Evolutionary conservation across 495 filamentous ascomycete species (phyloP), one percentile per base, ranked within the genome.

Genomic region (Thozetella sp.): DNA sequence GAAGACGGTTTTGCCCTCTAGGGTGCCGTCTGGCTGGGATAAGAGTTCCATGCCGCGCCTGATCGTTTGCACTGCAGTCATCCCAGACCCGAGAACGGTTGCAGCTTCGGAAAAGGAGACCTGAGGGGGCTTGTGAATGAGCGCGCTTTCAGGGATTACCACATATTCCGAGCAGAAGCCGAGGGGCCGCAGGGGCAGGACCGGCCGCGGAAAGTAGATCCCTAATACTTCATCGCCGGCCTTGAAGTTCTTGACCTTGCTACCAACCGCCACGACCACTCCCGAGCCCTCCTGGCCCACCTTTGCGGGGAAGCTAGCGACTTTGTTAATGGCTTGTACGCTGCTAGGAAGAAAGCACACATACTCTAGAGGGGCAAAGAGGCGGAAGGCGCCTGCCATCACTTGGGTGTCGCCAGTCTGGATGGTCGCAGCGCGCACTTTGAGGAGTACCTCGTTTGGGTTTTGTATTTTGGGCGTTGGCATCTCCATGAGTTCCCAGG

Each of bases 1-100:
- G 59, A 82, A 82, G 2, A 84, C 81, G 15, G 81, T 85, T 71
- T 86, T 87, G 6, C 82, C 83, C 24, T 74, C 69, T 43, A 83
- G 62, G 10, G 55, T 69, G 51, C 51, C 76, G 40, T 62, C 64
- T 30, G 67, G 64, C 69, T 76, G 72, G 30, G 77, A 75, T 25
- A 74, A 55, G 17, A 62, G 26, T 30, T 65, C 54, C 50, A 81
- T 63, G 4, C 70, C 82, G 2, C 65, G 63, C 34, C 73, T 66
- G 9, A 85, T 62, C 12, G 74, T 67, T 63, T 83, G 79, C 9
- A 79, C 57, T 3, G 78, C 74, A 0, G 80, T 83, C 22, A 78
- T 59, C 15, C 66, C 66, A 4, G 65, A 72, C 15, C 77, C 65
- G 0, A 73, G 70, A 10, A 85, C 59, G 17, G 61, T 48, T 4